These are phyloP conservation scores for Anisodus tanguticus DNA, from an alignment of 257 asterid genomes.

Conservation along the genomic window DNA sequence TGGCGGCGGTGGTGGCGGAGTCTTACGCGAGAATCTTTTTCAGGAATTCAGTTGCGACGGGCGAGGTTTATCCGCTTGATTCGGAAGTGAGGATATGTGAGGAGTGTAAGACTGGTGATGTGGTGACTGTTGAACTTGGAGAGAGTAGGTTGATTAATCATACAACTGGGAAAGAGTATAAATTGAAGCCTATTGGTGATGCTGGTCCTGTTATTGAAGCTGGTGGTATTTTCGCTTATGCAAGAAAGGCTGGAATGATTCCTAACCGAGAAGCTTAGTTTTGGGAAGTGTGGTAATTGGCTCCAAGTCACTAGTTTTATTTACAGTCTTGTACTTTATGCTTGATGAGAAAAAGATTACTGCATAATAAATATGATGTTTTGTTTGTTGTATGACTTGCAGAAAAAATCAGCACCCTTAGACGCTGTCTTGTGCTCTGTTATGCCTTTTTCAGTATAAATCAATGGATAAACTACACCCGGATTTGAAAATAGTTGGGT, in stretches of 20 bases:
- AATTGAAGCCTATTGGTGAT: conserved; percentile 91
- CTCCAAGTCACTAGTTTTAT: not conserved
- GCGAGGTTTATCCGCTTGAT: conserved; percentile 88
- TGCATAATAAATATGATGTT: conserved; percentile 7
- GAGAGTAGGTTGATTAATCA: conserved; percentile 78
- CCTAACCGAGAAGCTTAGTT: conserved; percentile 51
- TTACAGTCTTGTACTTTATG: not conserved
- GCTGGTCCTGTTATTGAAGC: conserved; percentile 96
- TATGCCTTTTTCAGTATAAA: not conserved
- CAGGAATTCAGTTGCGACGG: conserved; percentile 90
- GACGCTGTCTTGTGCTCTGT: not conserved
- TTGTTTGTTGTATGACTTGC: conserved; percentile 18
- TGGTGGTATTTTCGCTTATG: conserved; percentile 92
- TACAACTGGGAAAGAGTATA: conserved; percentile 74
- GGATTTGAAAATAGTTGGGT: not conserved
- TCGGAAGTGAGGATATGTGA: conserved; percentile 85
- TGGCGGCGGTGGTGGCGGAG: conserved; percentile 88
- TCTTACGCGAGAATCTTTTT: conserved; percentile 90
- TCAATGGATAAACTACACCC: not conserved
- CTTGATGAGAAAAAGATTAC: not conserved
- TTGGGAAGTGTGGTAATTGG: conserved; percentile 21
- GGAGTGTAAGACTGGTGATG: conserved; percentile 88
- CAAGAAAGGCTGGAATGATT: conserved; percentile 90
- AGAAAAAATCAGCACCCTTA: not conserved
- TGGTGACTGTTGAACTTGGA: conserved; percentile 75